These are phyloP conservation scores for Solanum bulbocastanum DNA, from an alignment of 257 asterid species.

Conservation along the genomic window DNA sequence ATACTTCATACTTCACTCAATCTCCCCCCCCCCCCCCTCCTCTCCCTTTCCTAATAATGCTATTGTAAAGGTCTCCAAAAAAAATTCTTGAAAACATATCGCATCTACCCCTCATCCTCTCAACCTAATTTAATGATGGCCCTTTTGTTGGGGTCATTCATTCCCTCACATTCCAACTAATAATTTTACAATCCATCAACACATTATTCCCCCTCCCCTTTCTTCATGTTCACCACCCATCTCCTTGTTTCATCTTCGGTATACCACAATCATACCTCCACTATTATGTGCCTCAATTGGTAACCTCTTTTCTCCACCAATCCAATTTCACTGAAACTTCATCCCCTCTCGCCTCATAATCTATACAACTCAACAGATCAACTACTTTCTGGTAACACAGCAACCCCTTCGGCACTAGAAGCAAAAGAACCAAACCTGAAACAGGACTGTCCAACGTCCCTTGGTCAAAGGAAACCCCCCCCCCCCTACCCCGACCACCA, in stretches of 20 bases:
- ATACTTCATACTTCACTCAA: background rate
- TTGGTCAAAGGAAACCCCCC: background rate
- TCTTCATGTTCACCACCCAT: background rate
- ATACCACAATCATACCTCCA: background rate
- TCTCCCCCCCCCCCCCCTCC: background rate
- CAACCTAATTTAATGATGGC: background rate
- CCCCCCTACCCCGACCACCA: background rate
- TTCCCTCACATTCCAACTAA: background rate
- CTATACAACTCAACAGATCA: background rate
- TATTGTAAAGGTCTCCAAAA: background rate
- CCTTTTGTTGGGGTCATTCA: background rate
- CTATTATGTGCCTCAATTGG: background rate
- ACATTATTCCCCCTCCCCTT: background rate
- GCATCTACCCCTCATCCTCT: background rate
- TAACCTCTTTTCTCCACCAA: background rate
- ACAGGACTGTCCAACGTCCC: background rate
- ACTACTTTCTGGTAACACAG: background rate
- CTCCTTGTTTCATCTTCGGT: background rate
- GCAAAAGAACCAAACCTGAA: background rate
- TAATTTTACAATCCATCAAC: background rate
- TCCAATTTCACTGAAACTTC: background rate
- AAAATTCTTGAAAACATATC: background rate
- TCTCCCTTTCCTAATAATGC: background rate
- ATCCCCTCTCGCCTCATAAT: background rate
- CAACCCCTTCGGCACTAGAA: background rate